Conservation (phyloP, 148 eudicot genomes). For the Silene conica region DNA sequence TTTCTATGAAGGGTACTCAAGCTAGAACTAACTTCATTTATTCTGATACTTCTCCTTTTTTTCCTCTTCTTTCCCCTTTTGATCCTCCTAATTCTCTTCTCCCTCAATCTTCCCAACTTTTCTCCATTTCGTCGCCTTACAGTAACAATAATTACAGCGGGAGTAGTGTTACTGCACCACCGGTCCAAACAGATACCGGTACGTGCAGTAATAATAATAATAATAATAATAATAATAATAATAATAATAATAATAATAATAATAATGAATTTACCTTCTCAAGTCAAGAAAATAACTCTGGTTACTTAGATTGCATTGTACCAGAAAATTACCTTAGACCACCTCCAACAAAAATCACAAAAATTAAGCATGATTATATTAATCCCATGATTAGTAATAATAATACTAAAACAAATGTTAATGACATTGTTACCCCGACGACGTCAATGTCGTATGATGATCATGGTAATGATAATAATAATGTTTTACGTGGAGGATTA, state of each 20-base stretch:
- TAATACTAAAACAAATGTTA: conserved; percentile 11
- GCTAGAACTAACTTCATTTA: conserved; percentile 90
- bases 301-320: conserved; percentile 79
- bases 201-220: conserved; percentile 14
- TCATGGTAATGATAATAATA: conserved; percentile 6
- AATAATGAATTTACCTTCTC: conserved; percentile 29
- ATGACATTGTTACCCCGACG: no score
- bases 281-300: conserved; percentile 48
- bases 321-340: conserved; percentile 80
- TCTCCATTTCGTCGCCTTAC: conserved; percentile 19
- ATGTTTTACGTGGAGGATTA: conserved; percentile 31
- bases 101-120: conserved; percentile 17
- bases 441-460: conserved; percentile 3
- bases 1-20: conserved; percentile 85
- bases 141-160: neutral
- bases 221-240: no score
- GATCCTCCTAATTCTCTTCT: conserved; percentile 24
- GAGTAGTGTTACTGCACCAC: neutral
- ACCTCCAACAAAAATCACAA: conserved; percentile 20
- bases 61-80: conserved; percentile 41
- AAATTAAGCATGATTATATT: neutral
- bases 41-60: conserved; percentile 44
- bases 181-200: conserved; percentile 31
- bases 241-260: no score
- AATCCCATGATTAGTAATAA: conserved; percentile 2